Evolutionary conservation across 495 filamentous ascomycete species (phyloP).

Genomic region (Penicillium cataractarum): DNA sequence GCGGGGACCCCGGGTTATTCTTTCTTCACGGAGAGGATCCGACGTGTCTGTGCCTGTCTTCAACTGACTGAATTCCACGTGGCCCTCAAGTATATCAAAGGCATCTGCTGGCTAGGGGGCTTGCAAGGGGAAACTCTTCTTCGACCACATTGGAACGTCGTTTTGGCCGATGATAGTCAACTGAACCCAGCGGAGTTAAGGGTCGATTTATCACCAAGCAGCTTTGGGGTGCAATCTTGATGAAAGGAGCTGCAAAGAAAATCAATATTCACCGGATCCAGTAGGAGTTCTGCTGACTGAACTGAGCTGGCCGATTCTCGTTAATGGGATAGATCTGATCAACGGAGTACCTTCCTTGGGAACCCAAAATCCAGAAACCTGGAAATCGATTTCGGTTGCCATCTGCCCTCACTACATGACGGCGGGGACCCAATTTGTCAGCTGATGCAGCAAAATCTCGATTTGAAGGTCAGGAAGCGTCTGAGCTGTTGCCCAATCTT

Average conservation of each 20-base stretch:
- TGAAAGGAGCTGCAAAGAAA: not conserved
- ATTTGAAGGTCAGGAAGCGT: not conserved
- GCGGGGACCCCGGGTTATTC: slow-evolving; percentile 29
- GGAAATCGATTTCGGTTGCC: not conserved
- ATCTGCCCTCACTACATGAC: not conserved
- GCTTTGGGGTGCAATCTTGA: not conserved
- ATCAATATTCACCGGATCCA: not conserved
- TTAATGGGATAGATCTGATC: not conserved
- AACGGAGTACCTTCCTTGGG: too few species aligned
- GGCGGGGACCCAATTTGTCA: too few species aligned
- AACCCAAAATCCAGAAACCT: not conserved
- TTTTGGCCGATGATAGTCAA: not conserved
- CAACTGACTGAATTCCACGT: slow-evolving; percentile 30
- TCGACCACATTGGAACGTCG: slow-evolving; percentile 32
- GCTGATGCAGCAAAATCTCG: too few species aligned
- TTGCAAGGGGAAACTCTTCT: slow-evolving; percentile 28
- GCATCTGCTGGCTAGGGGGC: slow-evolving; percentile 41
- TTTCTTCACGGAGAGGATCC: slow-evolving; percentile 35
- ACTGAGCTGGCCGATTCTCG: not conserved
- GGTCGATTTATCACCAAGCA: not conserved
- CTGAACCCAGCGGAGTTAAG: not conserved
- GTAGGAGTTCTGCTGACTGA: too few species aligned
- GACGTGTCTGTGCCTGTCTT: slow-evolving; percentile 17
- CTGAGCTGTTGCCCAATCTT: not conserved
- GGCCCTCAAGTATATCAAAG: slow-evolving; percentile 27